These are phyloP conservation scores for Metschnikowia peoriensis DNA, from an alignment of 805 yeast genomes.

Conservation along the genomic window DNA sequence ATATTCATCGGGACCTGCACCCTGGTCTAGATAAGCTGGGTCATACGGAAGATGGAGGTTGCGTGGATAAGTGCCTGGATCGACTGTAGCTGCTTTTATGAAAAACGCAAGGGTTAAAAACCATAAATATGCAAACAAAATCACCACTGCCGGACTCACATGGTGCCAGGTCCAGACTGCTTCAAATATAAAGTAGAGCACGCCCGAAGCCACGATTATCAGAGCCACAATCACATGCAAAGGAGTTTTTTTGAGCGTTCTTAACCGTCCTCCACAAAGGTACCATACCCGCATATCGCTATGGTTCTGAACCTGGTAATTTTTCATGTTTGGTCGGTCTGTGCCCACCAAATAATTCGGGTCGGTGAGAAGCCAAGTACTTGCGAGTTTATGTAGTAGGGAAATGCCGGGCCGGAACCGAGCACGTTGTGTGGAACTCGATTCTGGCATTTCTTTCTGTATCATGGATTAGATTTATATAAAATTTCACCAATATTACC, in stretches of 20 bases:
- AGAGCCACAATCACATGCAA: slow-evolving; percentile 36
- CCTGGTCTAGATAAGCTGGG: slow-evolving; percentile 3
- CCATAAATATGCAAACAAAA: slow-evolving; percentile 62
- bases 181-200: slow-evolving; percentile 48
- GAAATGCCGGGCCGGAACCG: slow-evolving; percentile 3
- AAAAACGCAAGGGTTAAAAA: slow-evolving; percentile 46
- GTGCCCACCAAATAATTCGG: slow-evolving; percentile 15
- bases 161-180: slow-evolving; percentile 57
- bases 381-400: slow-evolving; percentile 5
- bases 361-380: slow-evolving; percentile 29
- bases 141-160: slow-evolving; percentile 53
- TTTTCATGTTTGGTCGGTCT: slow-evolving; percentile 18
- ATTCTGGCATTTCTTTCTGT: not conserved
- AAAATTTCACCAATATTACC: not conserved
- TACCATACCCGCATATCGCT: slow-evolving; percentile 39
- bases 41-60: slow-evolving; percentile 53
- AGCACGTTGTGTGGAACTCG: not conserved
- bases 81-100: slow-evolving; percentile 54
- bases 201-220: slow-evolving; percentile 42
- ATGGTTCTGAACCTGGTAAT: slow-evolving; percentile 45
- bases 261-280: slow-evolving; percentile 64
- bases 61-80: slow-evolving; percentile 71
- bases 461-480: too few relatives aligned
- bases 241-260: slow-evolving; percentile 43
- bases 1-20: slow-evolving; percentile 50